These are phyloP conservation scores for Camellia lanceoleosa DNA, from an alignment of 148 eudicot genomes.

Conservation along the genomic window DNA sequence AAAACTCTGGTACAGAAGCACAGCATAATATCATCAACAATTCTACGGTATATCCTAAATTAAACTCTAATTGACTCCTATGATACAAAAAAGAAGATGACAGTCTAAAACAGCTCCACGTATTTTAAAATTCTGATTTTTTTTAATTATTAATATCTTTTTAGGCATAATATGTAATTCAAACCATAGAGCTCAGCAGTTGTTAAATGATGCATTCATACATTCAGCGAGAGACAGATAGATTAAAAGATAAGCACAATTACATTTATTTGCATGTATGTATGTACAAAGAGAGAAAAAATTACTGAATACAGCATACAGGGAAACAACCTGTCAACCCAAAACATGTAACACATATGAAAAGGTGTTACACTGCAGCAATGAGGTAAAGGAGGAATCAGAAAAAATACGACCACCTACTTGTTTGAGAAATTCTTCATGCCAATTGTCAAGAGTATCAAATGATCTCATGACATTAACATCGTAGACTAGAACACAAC, in stretches of 20 bases:
- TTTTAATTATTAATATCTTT: no score
- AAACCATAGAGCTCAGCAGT: not conserved
- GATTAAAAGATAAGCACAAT: not conserved
- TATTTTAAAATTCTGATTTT: no score
- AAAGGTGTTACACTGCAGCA: not conserved
- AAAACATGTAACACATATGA: not conserved
- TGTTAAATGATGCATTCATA: not conserved
- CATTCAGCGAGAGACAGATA: not conserved
- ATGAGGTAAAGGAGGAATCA: not conserved
- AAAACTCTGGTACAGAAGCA: no score
- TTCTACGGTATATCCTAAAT: no score
- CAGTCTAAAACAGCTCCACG: no score
- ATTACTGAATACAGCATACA: not conserved
- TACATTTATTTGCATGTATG: no score
- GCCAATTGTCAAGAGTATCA: constrained; percentile 71
- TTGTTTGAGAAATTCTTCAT: constrained; percentile 73
- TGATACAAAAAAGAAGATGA: no score
- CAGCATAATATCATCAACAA: no score
- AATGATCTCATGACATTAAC: constrained; percentile 72
- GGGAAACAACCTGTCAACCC: not conserved
- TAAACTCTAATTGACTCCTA: no score
- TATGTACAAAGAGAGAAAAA: not conserved
- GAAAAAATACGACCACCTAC: constrained; percentile 18
- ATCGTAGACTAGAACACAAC: constrained; percentile 66
- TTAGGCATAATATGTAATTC: not conserved